Evolutionary conservation across 805 yeast genomes (phyloP).

Genomic region (Trichomonascus vanleenenianus): DNA sequence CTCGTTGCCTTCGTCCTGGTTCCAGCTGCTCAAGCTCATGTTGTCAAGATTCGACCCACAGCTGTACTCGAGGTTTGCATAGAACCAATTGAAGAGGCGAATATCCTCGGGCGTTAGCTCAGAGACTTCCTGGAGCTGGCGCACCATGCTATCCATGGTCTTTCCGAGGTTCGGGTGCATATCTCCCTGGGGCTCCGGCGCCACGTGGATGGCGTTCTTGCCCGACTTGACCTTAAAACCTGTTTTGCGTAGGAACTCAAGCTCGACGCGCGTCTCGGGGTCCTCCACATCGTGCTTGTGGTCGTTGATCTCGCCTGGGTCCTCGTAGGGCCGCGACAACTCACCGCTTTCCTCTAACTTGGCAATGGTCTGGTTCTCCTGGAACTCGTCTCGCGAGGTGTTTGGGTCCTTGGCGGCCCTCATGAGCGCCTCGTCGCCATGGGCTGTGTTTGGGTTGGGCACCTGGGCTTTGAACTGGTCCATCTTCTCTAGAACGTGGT

Average conservation of each 20-base stretch:
- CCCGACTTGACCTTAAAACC: constrained; percentile 19
- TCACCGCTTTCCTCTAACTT: constrained; percentile 30
- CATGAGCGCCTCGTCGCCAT: constrained; percentile 32
- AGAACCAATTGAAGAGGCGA: constrained; percentile 33
- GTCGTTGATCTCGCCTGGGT: constrained; percentile 18
- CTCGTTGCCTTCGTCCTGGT: constrained; percentile 34
- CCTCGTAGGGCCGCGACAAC: constrained; percentile 26
- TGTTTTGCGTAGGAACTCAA: constrained; percentile 23
- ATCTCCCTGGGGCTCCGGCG: constrained; percentile 30
- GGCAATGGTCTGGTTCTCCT: constrained; percentile 29
- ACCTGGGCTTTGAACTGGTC: constrained; percentile 28
- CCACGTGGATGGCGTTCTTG: constrained; percentile 19
- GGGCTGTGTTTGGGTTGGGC: constrained; percentile 27
- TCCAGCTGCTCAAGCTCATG: constrained; percentile 33
- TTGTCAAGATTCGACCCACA: constrained; percentile 29
- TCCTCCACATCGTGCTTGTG: constrained; percentile 16
- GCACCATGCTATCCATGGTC: constrained; percentile 29
- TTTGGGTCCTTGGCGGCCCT: constrained; percentile 32
- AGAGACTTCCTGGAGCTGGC: constrained; percentile 25
- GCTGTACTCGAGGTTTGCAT: constrained; percentile 33
- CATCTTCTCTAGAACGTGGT: constrained; percentile 31
- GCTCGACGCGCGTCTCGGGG: constrained; percentile 24
- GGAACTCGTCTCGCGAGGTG: constrained; percentile 21
- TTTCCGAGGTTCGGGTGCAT: constrained; percentile 30
- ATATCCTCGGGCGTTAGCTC: constrained; percentile 30